A percentile compares a stretch with the other conserved stretches of the same genome.
These are phyloP conservation scores for Ehretia macrophylla DNA, from an alignment of 257 asterid species.

Conservation along the genomic window DNA sequence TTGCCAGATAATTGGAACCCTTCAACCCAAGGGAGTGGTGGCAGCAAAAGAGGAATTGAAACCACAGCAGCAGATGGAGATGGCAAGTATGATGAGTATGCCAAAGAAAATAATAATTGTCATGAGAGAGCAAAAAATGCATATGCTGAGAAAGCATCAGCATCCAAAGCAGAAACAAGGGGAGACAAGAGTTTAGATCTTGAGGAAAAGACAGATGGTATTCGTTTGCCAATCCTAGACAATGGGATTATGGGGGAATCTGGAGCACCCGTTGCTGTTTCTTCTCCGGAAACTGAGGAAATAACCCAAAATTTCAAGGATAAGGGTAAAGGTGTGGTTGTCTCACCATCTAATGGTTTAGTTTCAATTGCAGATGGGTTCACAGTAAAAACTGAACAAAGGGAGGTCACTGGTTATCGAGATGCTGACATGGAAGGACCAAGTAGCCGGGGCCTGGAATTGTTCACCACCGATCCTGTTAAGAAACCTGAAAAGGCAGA, in stretches of 20 bases:
- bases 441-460: conserved; percentile 67
- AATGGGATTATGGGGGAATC: conserved; percentile 31
- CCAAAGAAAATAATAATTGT: conserved; percentile 24
- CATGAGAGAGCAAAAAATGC: conserved; percentile 38
- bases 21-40: conserved; percentile 20
- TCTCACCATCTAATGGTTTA: conserved; percentile 30
- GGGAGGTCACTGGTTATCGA: conserved; percentile 27
- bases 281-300: conserved; percentile 30
- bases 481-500: conserved; percentile 61
- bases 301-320: conserved; percentile 41
- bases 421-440: conserved; percentile 69
- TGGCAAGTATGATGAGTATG: conserved; percentile 28
- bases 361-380: conserved; percentile 30
- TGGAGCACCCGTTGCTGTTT: conserved; percentile 31
- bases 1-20: conserved; percentile 35
- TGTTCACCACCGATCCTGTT: conserved; percentile 70
- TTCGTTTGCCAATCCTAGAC: conserved; percentile 20
- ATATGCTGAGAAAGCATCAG: conserved; percentile 37
- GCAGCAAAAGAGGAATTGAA: conserved; percentile 31
- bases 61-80: conserved; percentile 29
- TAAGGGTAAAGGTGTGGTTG: conserved; percentile 65
- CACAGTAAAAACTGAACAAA: conserved; percentile 43
- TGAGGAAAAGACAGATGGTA: conserved; percentile 41
- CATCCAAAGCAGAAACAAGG: conserved; percentile 34
- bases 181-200: conserved; percentile 31